Evolutionary conservation across 192 early-diverging fungal genomes (phyloP), one percentile per base, ranked within the genome.

Genomic region (Coemansia sp.): DNA sequence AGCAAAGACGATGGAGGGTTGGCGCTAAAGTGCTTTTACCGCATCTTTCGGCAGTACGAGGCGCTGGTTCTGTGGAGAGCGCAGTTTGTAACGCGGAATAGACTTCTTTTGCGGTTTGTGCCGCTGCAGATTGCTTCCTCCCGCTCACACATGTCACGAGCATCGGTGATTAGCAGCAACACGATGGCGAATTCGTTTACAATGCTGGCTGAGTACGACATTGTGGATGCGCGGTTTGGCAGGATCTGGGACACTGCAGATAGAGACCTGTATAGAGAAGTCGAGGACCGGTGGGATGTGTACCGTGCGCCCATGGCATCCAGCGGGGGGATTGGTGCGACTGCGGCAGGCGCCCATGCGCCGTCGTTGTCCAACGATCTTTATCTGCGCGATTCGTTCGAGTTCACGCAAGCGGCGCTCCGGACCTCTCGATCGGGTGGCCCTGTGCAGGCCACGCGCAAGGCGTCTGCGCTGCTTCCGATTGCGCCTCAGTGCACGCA

Each of bases 1-100:
- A 16, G 15, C 9, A 63, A 43, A 16, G 37, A 62, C 58, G 67
- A 72, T 43, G 21, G 37, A 12, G 61, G 65, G 11, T 53, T 68
- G 43, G 59, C 70, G 23, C 49, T 75, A 56, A 76, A 79, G 63
- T 61, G 64, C 15, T 84, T 84, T 45, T 76, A 75, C 65, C 72
- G 81, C 56, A 69, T 70, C 3, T 84, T 71, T 67, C 69, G 73
- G 9, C 76, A 75, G 61, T 84, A 79, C 65, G 81, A 84, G 59
- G 73, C 65, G 1, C 58, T 84, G 8, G 76, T 84, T 15, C 61
- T 84, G 56, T 84, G 81, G 81, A 72, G 76, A 15, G 81, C 76
- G 4, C 81, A 84, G 59, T 75, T 84, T 57, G 60, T 84, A 21
- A 54, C 67, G 12, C 37, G 41, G 8, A 59, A 69, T 2, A 4